These are phyloP conservation scores for Ophiocordyceps sinensis DNA, from an alignment of 2,329 filamentous ascomycete genomes.

Conservation along the genomic window DNA sequence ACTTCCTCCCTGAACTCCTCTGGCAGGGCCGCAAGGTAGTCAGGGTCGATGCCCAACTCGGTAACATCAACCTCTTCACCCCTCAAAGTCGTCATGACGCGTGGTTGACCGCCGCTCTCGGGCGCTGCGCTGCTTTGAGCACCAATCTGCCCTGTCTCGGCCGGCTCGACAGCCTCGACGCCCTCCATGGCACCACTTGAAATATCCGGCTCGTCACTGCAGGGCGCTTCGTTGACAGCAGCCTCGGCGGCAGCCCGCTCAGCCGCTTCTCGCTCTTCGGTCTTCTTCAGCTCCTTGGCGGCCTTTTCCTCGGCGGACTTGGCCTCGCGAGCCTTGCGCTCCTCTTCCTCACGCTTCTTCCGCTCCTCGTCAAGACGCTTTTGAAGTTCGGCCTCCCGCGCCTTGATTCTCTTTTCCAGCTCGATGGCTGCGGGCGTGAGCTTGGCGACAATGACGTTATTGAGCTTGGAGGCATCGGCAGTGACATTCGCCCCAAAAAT, in stretches of 20 bases:
- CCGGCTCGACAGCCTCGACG: conserved; percentile 40
- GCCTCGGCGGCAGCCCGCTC: conserved; percentile 44
- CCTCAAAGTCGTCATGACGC: conserved; percentile 70
- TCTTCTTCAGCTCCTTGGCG: conserved; percentile 52
- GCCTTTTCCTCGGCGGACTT: conserved; percentile 57
- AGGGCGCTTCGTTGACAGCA: conserved; percentile 19
- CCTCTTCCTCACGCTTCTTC: conserved; percentile 49
- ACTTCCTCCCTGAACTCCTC: conserved; percentile 95
- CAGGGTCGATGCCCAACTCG: conserved; percentile 81
- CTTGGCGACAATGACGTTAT: conserved; percentile 53
- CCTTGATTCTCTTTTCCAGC: conserved; percentile 58
- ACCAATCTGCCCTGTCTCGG: conserved; percentile 15
- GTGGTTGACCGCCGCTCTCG: conserved; percentile 18
- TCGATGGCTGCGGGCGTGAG: conserved; percentile 78
- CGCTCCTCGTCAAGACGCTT: conserved; percentile 41
- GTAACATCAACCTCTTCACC: conserved; percentile 88
- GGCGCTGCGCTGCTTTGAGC: conserved; percentile 6
- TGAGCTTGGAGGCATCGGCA: conserved; percentile 54
- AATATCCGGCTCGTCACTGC: conserved; percentile 6
- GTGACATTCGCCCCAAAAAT: conserved; percentile 54
- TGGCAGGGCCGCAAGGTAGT: conserved; percentile 92
- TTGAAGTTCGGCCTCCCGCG: conserved; percentile 35
- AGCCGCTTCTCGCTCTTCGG: conserved; percentile 49
- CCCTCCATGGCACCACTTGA: conserved; percentile 55
- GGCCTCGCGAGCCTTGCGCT: conserved; percentile 52